Evolutionary conservation across 2,329 filamentous ascomycete genomes (phyloP).

Genomic region (Blastomyces silverae): DNA sequence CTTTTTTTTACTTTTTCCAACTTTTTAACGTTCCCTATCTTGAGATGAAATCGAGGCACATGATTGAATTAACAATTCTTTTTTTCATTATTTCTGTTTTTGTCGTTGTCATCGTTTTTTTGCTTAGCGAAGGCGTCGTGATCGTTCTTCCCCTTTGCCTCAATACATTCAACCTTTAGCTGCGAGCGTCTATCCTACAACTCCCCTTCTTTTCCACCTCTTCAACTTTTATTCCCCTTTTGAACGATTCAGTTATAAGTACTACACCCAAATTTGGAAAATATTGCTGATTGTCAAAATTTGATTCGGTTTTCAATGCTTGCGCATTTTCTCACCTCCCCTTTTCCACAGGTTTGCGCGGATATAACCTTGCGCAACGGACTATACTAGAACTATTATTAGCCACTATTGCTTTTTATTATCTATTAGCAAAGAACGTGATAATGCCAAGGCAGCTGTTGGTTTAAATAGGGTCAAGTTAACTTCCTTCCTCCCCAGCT

Average conservation of each 20-base stretch:
- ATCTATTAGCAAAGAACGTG: neutral
- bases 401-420: too few species aligned
- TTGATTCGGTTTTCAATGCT: too few species aligned
- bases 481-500: neutral
- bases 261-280: neutral
- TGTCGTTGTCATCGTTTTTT: neutral
- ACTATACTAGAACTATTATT: neutral
- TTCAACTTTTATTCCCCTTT: neutral
- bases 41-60: neutral
- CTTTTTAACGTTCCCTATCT: neutral
- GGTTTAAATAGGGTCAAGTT: neutral
- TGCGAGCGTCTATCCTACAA: neutral
- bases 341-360: neutral
- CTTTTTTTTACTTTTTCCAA: neutral
- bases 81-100: neutral
- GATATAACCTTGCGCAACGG: neutral
- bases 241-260: neutral
- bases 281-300: neutral
- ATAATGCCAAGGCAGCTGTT: neutral
- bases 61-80: neutral
- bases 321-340: neutral
- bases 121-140: neutral
- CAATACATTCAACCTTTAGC: neutral
- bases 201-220: neutral
- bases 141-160: neutral